Conservation (phyloP, 2,329 filamentous ascomycete genomes). For the Cladosporium austrohemisphaericum region DNA sequence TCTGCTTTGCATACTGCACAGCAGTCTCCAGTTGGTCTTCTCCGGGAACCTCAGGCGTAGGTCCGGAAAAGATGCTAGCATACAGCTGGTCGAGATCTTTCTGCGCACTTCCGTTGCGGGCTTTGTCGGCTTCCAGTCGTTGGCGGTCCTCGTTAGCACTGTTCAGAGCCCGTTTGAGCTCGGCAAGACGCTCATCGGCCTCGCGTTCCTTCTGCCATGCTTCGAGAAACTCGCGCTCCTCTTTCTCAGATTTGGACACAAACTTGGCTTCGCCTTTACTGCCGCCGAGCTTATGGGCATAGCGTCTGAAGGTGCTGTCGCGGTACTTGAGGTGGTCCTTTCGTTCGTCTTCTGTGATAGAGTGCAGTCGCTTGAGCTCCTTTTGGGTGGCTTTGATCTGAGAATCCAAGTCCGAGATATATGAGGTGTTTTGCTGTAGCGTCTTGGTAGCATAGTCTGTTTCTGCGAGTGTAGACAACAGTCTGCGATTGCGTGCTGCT, state of each 20-base stretch:
- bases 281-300: slow-evolving; percentile 50
- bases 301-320: slow-evolving; percentile 51
- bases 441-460: slow-evolving; percentile 49
- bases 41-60: slow-evolving; percentile 51
- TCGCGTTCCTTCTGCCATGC: slow-evolving; percentile 49
- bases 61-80: slow-evolving; percentile 51
- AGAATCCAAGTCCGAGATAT: slow-evolving; percentile 45
- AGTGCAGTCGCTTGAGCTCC: slow-evolving; percentile 40
- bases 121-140: slow-evolving; percentile 37
- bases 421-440: slow-evolving; percentile 44
- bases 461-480: slow-evolving; percentile 46
- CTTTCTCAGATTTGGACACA: slow-evolving; percentile 48
- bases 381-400: slow-evolving; percentile 39
- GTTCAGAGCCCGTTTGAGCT: slow-evolving; percentile 39
- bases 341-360: slow-evolving; percentile 45
- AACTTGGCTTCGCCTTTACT: slow-evolving; percentile 46
- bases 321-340: slow-evolving; percentile 53
- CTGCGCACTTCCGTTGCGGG: slow-evolving; percentile 42
- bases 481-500: slow-evolving; percentile 29
- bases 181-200: slow-evolving; percentile 42
- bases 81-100: slow-evolving; percentile 51
- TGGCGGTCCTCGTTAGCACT: slow-evolving; percentile 38
- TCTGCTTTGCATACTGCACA: slow-evolving; percentile 33
- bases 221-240: slow-evolving; percentile 55
- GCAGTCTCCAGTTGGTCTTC: slow-evolving; percentile 49